These are phyloP conservation scores for Aspergillus latus DNA, from an alignment of 2,329 filamentous ascomycete genomes.

Conservation along the genomic window DNA sequence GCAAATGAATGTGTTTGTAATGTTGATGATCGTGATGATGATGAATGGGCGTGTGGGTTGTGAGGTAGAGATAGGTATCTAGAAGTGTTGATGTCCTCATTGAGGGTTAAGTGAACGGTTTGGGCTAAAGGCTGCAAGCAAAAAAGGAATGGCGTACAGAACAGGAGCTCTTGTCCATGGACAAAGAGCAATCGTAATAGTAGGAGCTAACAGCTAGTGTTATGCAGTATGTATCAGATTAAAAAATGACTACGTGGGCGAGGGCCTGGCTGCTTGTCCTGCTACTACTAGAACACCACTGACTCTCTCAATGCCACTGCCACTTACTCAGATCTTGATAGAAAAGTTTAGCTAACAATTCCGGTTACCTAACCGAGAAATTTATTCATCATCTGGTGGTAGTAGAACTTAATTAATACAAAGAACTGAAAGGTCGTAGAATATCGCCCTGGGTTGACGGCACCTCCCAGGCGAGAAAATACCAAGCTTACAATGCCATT, in stretches of 20 bases:
- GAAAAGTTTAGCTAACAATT: not conserved
- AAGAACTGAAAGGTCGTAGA: not conserved
- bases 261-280: not conserved
- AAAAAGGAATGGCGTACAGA: not conserved
- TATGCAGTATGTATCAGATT: no score
- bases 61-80: not conserved
- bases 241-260: not conserved
- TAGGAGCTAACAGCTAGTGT: not conserved
- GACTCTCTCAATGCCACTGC: not conserved
- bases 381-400: not conserved
- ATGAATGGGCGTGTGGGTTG: not conserved
- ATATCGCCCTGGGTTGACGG: not conserved
- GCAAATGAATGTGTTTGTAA: not conserved
- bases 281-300: no score
- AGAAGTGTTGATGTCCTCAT: not conserved
- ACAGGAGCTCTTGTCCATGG: not conserved
- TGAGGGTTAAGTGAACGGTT: not conserved
- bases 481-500: not conserved
- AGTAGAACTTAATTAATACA: not conserved
- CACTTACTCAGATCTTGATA: not conserved
- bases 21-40: no score
- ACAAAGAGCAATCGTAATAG: not conserved
- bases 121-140: not conserved
- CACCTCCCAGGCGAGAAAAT: not conserved
- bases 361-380: not conserved